These are phyloP conservation scores for Skeletonema costatum DNA, from an alignment of 108 stramenopile genomes.

Conservation along the genomic window DNA sequence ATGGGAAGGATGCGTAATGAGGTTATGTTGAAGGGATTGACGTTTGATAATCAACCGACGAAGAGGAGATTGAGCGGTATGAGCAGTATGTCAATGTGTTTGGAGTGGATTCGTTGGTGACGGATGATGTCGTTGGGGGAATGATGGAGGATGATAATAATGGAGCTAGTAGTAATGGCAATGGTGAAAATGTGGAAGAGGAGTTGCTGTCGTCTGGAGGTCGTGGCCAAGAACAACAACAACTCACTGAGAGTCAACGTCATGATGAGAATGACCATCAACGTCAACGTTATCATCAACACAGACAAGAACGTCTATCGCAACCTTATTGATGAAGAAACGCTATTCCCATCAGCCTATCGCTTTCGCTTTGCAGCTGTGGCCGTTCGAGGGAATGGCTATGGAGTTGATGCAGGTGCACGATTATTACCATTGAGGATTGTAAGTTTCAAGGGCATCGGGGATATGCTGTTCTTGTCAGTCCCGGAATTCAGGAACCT, in stretches of 20 bases:
- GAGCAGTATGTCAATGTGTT: conserved; percentile 14
- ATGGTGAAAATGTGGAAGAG: not conserved
- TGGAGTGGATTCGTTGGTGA: not conserved
- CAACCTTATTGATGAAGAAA: not conserved
- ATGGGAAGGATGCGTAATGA: conserved; percentile 35
- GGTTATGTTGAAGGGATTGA: conserved; percentile 28
- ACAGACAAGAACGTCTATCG: not conserved
- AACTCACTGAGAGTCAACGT: not conserved
- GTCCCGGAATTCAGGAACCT: conserved; percentile 35
- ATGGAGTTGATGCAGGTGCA: conserved; percentile 39
- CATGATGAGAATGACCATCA: not conserved
- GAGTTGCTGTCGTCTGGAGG: not conserved
- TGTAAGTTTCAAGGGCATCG: conserved; percentile 29
- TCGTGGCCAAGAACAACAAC: not conserved
- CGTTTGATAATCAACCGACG: conserved; percentile 21
- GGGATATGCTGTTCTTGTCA: conserved; percentile 38
- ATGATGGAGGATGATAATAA: not conserved
- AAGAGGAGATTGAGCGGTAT: conserved; percentile 21
- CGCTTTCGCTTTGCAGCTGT: conserved; percentile 39
- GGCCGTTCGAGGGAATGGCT: conserved; percentile 31
- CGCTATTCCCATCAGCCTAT: conserved; percentile 9
- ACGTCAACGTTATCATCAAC: not conserved
- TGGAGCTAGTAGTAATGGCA: not conserved
- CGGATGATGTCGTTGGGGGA: not conserved
- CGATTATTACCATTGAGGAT: conserved; percentile 33